Base-by-base conservation (phyloP, 176 grass and related monocot genomes). In the Zea mays region DNA sequence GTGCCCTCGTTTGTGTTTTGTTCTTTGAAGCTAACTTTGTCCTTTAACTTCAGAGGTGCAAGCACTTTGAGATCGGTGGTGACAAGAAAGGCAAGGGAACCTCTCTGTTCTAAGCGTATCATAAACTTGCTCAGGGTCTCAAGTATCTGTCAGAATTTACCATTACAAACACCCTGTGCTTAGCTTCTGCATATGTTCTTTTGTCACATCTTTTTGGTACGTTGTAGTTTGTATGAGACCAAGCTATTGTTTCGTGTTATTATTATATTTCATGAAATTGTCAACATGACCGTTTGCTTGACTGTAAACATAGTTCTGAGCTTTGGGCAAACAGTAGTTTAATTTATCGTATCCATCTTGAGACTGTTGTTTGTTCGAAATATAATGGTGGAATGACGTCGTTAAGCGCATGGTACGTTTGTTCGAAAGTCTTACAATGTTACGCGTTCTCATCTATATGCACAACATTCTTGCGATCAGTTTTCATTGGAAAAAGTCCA, bases 71-170 rank as follows among this genome's bases (percentile, higher is more conserved):
- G 55, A 91, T 91, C 11, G 85, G 89, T 73, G 89, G 89, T 13
- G 89, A 91, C 85, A 91, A 91, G 85, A 91, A 91, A 49, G 89
- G 89, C 79, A 91, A 91, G 82, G 82, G 89, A 17, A 88, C 82
- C 17, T 92, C 82, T 69, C 86, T 92, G 41, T 92, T 88, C 86
- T 92, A 84, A 81, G 62, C 20, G 59, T 36, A 76, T 38, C 3
- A n/a, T 44, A n/a, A 4, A 5, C 46, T 19, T 47, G 72, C 66
- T 17, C 49, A 16, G 20, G 9, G 8, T 2, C 43, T 41, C 11
- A 62, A 43, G 41, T 66, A 46, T 54, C 63, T 76, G 46, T 34
- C 64, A 72, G 52, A 60, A 67, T n/a, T 79, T 74, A 42, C 21
- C 50, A 35, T 60, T 51, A 19, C 33, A 36, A 47, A 49, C 60